Evolutionary conservation across 164 flowering plant species (phyloP), one percentile per base, ranked within the genome.

Genomic region (Magnolia sinica): DNA sequence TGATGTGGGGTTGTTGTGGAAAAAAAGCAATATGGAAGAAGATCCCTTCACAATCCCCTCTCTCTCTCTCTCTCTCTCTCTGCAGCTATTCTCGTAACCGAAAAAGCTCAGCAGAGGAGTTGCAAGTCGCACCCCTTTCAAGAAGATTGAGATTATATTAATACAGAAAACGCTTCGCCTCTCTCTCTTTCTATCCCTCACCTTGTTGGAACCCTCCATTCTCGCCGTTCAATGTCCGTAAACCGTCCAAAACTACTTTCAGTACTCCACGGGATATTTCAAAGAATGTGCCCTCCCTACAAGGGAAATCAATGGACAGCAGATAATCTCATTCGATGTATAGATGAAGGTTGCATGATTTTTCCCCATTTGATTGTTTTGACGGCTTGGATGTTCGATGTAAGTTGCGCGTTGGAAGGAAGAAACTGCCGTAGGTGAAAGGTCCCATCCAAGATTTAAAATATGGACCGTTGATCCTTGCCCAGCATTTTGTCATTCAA

Each of bases 11-110:
- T 16, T 55, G 61, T 55, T 64, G 68, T 64, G 23, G 24, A 8
- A 55, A 16, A 16, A 16, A 16, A 10, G 61, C 18, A 1, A n/a
- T 64, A n/a, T 19, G 22, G 52, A 31, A 59, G 78, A 70, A 75
- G 64, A 69, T 76, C 58, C 78, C 68, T 67, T 51, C 23, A 67
- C 77, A 64, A 20, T 69, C 61, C 70, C 49, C 51, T 70, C 64
- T 72, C 74, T 72, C 64, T 58, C n/a, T 50, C 11, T 11, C 55
- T 74, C 71, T 9, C 69, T 19, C 24, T 63, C 24, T 2, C n/a
- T 29, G 13, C 61, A 22, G 61, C 74, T 64, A n/a, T 64, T 20
- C 68, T 64, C 10, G 68, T 64, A 29, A 31, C 49, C 16, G 71
- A 68, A 31, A 31, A 68, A 37, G n/a, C 8, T 6, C n/a, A 14